These are phyloP conservation scores for Pseudogymnoascus sp. DNA, from an alignment of 2,329 filamentous ascomycete species.

Conservation along the genomic window DNA sequence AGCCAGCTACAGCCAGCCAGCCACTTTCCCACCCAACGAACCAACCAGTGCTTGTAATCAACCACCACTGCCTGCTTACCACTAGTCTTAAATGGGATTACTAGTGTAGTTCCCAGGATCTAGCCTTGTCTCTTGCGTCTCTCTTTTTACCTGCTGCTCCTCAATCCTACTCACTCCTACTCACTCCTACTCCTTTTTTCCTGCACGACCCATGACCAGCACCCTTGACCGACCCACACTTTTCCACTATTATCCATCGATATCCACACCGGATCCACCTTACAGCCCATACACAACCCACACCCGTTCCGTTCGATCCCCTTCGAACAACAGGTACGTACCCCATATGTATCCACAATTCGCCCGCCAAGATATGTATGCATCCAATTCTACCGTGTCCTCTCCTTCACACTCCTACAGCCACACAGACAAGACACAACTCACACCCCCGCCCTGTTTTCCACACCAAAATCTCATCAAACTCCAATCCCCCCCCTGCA, in stretches of 20 bases:
- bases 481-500: neutral
- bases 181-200: neutral
- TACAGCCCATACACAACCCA: neutral
- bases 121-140: neutral
- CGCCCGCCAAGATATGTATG: too few species aligned
- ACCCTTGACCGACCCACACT: neutral
- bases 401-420: neutral
- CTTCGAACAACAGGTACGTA: neutral
- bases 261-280: neutral
- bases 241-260: neutral
- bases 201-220: neutral
- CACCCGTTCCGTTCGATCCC: neutral
- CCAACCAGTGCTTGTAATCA: neutral
- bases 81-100: too few species aligned
- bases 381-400: neutral
- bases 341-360: too few species aligned
- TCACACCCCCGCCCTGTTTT: neutral
- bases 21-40: neutral
- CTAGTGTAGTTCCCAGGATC: neutral
- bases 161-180: neutral
- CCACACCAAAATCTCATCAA: neutral
- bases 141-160: neutral
- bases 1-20: neutral
- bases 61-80: too few species aligned
- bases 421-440: neutral